Conservation (phyloP, 2,329 filamentous ascomycete species). For the Samsoniella hepiali region DNA sequence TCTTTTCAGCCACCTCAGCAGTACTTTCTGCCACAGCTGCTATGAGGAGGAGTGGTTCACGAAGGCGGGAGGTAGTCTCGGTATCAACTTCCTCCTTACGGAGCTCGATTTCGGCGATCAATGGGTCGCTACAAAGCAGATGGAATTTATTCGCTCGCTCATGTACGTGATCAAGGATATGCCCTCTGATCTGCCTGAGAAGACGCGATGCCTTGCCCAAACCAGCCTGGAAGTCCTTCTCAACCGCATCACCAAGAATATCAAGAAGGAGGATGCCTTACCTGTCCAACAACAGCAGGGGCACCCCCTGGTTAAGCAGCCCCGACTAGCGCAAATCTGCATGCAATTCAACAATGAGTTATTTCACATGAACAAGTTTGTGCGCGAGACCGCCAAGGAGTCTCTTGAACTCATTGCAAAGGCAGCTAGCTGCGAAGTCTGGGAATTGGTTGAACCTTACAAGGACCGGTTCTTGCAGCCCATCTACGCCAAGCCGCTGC, state of each 20-base stretch:
- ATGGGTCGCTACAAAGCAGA: constrained; percentile 80
- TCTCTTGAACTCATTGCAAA: constrained; percentile 79
- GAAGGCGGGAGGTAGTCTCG: constrained; percentile 86
- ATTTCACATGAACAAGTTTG: constrained; percentile 92
- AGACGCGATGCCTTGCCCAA: constrained; percentile 79
- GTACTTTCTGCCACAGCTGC: constrained; percentile 88
- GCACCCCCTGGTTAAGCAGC: constrained; percentile 46
- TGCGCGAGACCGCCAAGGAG: constrained; percentile 80
- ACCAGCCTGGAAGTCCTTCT: constrained; percentile 78
- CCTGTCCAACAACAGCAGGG: constrained; percentile 38
- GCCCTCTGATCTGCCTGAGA: constrained; percentile 87
- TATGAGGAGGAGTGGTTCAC: constrained; percentile 99
- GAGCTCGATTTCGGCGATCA: constrained; percentile 78
- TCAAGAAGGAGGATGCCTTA: constrained; percentile 69
- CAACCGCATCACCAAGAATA: constrained; percentile 71
- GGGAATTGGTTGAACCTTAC: constrained; percentile 84
- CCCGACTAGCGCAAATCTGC: constrained; percentile 73
- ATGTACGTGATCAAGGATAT: constrained; percentile 99
- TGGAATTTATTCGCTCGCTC: constrained; percentile 85
- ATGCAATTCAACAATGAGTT: constrained; percentile 84
- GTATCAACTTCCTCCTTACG: constrained; percentile 83
- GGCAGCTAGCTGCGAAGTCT: constrained; percentile 72
- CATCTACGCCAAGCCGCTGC: constrained; percentile 91
- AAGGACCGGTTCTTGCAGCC: constrained; percentile 86
- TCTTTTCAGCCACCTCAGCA: constrained; percentile 80